A percentile compares a stretch with the other conserved stretches of the same genome.
These are phyloP conservation scores for Peronospora tabacina DNA, from an alignment of 352 stramenopile genomes.

Conservation along the genomic window DNA sequence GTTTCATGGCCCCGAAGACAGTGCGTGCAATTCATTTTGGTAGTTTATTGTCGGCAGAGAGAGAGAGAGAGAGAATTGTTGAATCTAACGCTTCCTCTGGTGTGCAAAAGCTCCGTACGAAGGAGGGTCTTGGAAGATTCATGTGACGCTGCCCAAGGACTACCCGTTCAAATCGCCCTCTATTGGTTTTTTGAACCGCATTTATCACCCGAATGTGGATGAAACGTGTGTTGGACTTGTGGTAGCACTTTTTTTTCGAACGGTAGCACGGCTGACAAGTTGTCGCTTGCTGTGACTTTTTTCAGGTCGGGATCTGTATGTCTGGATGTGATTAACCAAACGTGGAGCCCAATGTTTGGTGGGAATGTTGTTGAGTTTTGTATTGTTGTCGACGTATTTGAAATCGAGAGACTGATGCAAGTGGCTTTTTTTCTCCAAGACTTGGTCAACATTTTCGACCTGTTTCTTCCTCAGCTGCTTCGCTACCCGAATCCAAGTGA, in stretches of 20 bases:
- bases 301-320: constrained; percentile 86
- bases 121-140: constrained; percentile 89
- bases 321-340: constrained; percentile 92
- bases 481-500: constrained; percentile 90
- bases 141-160: constrained; percentile 88
- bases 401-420: constrained; percentile 3
- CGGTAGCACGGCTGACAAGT: neutral
- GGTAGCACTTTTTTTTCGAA: neutral
- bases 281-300: constrained; percentile 2
- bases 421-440: constrained; percentile 36
- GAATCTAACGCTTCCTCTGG: neutral
- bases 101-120: constrained; percentile 74
- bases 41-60: neutral
- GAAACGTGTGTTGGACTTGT: constrained; percentile 58
- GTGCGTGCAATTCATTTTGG: constrained; percentile 28
- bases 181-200: constrained; percentile 90
- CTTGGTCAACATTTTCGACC: constrained; percentile 90
- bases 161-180: constrained; percentile 92
- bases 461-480: constrained; percentile 91
- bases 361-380: constrained; percentile 2
- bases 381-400: neutral
- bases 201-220: constrained; percentile 92
- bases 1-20: constrained; percentile 80
- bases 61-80: neutral
- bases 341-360: constrained; percentile 92